Percentiles rank a stretch among this genome's conserved stretches.
Evolutionary conservation across 1,284 basidiomycete genomes (phyloP).

Genomic region (Porogramme epimiltina): DNA sequence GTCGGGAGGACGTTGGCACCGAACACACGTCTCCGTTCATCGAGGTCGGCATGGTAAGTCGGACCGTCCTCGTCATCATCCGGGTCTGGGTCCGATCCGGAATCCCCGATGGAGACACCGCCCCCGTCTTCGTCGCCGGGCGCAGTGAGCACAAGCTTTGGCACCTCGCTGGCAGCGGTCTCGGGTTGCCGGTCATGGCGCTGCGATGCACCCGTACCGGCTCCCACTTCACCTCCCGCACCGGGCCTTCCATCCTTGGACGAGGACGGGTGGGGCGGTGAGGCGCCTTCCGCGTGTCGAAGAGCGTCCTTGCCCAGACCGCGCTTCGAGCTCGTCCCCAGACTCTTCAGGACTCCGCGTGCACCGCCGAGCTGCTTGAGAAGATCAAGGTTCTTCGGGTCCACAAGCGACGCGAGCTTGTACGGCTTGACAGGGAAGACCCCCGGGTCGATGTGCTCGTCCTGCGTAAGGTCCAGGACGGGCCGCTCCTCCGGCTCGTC

Average conservation of each 20-base stretch:
- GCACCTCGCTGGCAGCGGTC: constrained; percentile 28
- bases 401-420: constrained; percentile 83
- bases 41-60: constrained; percentile 56
- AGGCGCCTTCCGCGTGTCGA: neutral
- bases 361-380: constrained; percentile 80
- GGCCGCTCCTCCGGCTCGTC: constrained; percentile 32
- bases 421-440: constrained; percentile 78
- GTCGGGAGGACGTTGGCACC: constrained; percentile 85
- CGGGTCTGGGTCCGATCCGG: constrained; percentile 25
- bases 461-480: constrained; percentile 47
- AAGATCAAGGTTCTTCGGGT: constrained; percentile 79
- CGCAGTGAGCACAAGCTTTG: constrained; percentile 47
- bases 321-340: constrained; percentile 69
- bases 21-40: constrained; percentile 75
- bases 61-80: constrained; percentile 32
- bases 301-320: constrained; percentile 48
- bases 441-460: constrained; percentile 65
- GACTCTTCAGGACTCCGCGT: constrained; percentile 64
- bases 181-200: constrained; percentile 38
- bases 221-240: constrained; percentile 21
- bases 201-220: constrained; percentile 31
- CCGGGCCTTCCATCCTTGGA: constrained; percentile 21
- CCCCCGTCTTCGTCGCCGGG: constrained; percentile 36
- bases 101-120: constrained; percentile 17
- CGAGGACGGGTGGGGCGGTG: constrained; percentile 11